phyloP scores from a whole-genome alignment of 164 flowering plant species.

The Nymphaea thermarum region DNA sequence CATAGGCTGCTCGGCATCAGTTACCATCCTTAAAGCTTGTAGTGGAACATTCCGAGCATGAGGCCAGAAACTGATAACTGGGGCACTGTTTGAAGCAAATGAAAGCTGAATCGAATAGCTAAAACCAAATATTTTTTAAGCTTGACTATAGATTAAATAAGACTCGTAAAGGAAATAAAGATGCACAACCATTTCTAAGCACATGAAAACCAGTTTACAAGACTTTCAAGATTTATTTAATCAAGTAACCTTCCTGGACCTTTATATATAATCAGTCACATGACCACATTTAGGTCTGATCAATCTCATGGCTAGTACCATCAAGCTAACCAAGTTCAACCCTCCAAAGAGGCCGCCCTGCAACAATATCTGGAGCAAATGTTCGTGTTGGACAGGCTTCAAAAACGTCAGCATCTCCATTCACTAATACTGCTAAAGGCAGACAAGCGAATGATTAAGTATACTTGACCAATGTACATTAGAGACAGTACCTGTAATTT shows the following conservation, averaged over 20 bases:
- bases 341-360: conserved; percentile 87
- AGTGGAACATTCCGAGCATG: too few relatives aligned
- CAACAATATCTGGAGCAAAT: conserved; percentile 63
- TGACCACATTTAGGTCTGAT: too few relatives aligned
- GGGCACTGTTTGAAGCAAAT: too few relatives aligned
- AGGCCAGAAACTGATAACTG: too few relatives aligned
- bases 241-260: conserved; percentile 80
- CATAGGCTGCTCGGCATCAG: too few relatives aligned
- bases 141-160: not conserved
- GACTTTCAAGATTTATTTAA: not conserved
- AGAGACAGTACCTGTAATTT: conserved; percentile 61
- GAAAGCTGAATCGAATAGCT: not conserved
- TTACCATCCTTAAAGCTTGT: too few relatives aligned
- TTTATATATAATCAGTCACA: conserved; percentile 48
- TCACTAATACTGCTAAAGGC: not conserved
- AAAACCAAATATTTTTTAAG: not conserved
- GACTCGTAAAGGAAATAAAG: too few relatives aligned
- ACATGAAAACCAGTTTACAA: too few relatives aligned
- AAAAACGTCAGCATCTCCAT: not conserved
- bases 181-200: too few relatives aligned
- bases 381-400: not conserved
- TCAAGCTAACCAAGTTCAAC: conserved; percentile 96
- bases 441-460: too few relatives aligned
- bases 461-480: too few relatives aligned
- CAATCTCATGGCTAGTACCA: conserved; percentile 98